These are phyloP conservation scores for Dendrobium officinale DNA, from an alignment of 106 monocot species.

Conservation along the genomic window DNA sequence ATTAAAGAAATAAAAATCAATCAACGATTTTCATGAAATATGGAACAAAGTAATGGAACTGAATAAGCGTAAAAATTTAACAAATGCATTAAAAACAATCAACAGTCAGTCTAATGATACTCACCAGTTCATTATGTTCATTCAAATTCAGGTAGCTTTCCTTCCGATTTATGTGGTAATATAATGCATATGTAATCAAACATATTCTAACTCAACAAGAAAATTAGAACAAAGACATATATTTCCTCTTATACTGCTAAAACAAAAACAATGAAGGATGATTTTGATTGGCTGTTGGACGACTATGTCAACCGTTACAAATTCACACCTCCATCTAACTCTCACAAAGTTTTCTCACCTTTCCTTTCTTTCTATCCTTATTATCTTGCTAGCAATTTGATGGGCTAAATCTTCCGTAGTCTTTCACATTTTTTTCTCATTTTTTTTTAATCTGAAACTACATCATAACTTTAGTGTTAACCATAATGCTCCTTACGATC, in stretches of 20 bases:
- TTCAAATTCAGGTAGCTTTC: not conserved
- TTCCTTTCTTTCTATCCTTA: not conserved
- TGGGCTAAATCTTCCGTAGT: not conserved
- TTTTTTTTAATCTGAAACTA: constrained; percentile 3
- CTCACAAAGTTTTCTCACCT: not conserved
- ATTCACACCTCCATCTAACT: not conserved
- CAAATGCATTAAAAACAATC: not conserved
- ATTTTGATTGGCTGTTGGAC: not conserved
- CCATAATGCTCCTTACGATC: not conserved
- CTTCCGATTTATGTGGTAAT: not conserved
- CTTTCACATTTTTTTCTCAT: not conserved
- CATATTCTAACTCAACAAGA: not conserved
- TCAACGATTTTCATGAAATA: not conserved
- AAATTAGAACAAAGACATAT: not conserved
- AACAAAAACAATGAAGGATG: not conserved
- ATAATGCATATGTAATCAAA: not conserved
- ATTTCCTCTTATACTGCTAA: not conserved
- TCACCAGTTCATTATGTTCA: not conserved
- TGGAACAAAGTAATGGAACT: not conserved
- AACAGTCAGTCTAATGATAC: not conserved
- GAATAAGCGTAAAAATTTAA: not conserved
- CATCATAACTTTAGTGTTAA: not conserved
- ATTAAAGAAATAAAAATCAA: not conserved
- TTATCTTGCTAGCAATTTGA: not conserved
- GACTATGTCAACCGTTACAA: not conserved